Conservation (phyloP, 2,329 filamentous ascomycete species). For the Apiospora koreana region DNA sequence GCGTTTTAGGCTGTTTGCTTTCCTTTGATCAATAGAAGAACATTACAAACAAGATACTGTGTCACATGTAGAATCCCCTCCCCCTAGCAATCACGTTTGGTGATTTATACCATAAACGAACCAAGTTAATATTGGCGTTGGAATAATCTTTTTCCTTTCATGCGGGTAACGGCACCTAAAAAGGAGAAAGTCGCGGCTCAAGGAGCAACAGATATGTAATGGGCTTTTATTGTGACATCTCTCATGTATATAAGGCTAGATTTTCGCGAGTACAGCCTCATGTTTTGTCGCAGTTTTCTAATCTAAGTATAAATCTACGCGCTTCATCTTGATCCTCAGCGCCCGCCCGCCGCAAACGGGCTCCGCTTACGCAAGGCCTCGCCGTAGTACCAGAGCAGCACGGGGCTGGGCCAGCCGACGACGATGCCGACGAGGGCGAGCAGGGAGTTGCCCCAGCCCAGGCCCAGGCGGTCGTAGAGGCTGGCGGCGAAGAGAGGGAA, state of each 20-base stretch:
- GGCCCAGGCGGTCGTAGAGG: slow-evolving; percentile 43
- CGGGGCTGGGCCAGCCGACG: slow-evolving; percentile 50
- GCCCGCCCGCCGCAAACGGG: slow-evolving; percentile 31
- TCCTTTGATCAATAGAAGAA: slow-evolving; percentile 12
- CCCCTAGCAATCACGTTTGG: background rate
- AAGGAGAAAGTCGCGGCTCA: too few species aligned
- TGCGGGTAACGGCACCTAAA: too few species aligned
- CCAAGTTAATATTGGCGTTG: too few species aligned
- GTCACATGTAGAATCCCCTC: background rate
- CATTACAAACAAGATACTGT: background rate
- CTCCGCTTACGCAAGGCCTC: slow-evolving; percentile 37
- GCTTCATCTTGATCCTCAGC: background rate
- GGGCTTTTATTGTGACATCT: too few species aligned
- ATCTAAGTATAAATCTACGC: background rate
- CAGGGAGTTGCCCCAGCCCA: slow-evolving; percentile 50
- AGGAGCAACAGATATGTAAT: too few species aligned
- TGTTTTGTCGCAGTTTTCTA: background rate
- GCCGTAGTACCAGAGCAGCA: slow-evolving; percentile 43
- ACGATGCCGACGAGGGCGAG: slow-evolving; percentile 51
- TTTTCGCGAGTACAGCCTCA: background rate
- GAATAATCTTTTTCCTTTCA: too few species aligned
- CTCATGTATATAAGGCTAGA: background rate
- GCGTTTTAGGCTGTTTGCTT: slow-evolving; percentile 11
- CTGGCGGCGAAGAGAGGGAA: slow-evolving; percentile 52
- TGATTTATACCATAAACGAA: background rate